Conservation (phyloP, 192 early-diverging fungal species). For the Glomus cerebriforme region DNA sequence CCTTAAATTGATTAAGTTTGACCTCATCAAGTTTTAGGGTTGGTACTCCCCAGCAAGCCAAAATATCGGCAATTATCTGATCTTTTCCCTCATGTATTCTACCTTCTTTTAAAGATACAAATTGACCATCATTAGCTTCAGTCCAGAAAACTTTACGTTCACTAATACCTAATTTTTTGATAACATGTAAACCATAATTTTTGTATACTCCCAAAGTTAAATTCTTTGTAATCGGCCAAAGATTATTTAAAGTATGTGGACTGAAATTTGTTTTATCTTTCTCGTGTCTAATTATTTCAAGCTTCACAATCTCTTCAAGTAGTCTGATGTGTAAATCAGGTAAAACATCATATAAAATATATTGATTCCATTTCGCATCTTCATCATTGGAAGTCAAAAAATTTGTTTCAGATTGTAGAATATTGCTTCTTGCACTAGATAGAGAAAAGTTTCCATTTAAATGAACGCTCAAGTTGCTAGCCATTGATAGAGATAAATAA, state of each 20-base stretch:
- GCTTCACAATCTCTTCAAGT: background rate
- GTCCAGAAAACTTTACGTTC: background rate
- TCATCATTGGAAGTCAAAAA: background rate
- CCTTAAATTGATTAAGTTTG: background rate
- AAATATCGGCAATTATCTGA: background rate
- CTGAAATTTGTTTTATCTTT: too few species aligned
- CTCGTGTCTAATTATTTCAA: background rate
- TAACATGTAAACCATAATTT: background rate
- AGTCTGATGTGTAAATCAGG: constrained; percentile 3
- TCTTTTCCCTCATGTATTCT: background rate
- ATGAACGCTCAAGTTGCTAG: constrained; percentile 36
- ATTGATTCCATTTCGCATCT: constrained; percentile 9
- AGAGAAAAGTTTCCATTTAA: constrained; percentile 43
- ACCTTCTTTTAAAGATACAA: background rate
- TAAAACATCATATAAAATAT: constrained; percentile 7
- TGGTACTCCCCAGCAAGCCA: background rate
- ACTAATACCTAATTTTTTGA: background rate
- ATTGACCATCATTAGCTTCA: background rate
- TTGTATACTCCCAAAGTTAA: background rate
- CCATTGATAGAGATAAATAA: constrained; percentile 39
- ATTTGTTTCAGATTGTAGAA: background rate
- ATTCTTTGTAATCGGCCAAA: background rate
- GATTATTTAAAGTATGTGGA: background rate
- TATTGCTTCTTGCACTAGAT: constrained; percentile 33
- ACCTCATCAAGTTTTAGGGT: background rate